Percentiles rank a stretch among this genome's conserved stretches.
Conservation (phyloP, 2,329 filamentous ascomycete genomes). For the Fusarium nelsonii region DNA sequence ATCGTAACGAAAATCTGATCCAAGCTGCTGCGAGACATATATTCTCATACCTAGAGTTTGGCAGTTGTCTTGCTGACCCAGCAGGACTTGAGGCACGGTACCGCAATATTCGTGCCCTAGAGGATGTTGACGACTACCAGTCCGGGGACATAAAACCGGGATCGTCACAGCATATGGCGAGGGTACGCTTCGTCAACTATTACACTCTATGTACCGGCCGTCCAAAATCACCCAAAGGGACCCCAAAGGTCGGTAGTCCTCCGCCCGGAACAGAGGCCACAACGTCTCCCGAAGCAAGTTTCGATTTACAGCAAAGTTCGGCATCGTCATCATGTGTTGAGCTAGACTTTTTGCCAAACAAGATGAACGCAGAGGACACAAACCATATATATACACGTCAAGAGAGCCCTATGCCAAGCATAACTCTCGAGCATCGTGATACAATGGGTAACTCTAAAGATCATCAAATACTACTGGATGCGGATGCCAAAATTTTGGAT, state of each 20-base stretch:
- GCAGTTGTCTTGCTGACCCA: slow-evolving; percentile 83
- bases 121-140: slow-evolving; percentile 73
- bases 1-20: slow-evolving; percentile 75
- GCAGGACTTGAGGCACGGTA: slow-evolving; percentile 77
- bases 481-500: neutral
- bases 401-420: slow-evolving; percentile 31
- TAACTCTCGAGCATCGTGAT: slow-evolving; percentile 41
- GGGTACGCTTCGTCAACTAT: slow-evolving; percentile 88
- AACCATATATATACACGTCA: slow-evolving; percentile 2
- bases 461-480: slow-evolving; percentile 34
- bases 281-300: slow-evolving; percentile 1
- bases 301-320: neutral
- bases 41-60: slow-evolving; percentile 85
- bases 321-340: slow-evolving; percentile 5
- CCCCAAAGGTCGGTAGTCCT: slow-evolving; percentile 31
- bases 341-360: slow-evolving; percentile 12
- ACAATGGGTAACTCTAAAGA: slow-evolving; percentile 27
- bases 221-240: slow-evolving; percentile 60
- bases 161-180: slow-evolving; percentile 52
- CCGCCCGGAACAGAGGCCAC: slow-evolving; percentile 8
- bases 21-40: slow-evolving; percentile 79
- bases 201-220: slow-evolving; percentile 87
- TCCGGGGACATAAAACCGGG: slow-evolving; percentile 34
- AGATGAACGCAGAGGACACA: slow-evolving; percentile 6
- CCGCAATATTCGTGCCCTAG: slow-evolving; percentile 74